A percentile compares a stretch with the other conserved stretches of the same genome.
Evolutionary conservation across 139 green algal species (phyloP).

Genomic region (Closterium sp.): DNA sequence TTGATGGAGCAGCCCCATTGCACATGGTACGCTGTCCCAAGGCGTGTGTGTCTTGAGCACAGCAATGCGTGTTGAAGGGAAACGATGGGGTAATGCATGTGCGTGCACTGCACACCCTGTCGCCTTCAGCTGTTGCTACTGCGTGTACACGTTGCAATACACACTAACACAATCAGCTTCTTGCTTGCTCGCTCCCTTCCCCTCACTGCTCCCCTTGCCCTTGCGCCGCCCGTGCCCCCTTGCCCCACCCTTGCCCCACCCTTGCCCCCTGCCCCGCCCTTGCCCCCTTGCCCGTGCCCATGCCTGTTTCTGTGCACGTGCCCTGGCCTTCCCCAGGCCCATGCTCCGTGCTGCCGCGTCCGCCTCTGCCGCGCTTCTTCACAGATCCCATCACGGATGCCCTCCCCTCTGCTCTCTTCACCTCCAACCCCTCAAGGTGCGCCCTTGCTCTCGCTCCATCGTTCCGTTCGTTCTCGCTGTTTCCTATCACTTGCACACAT

Average conservation of each 20-base stretch:
- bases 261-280: background rate
- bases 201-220: background rate
- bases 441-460: background rate
- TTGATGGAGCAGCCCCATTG: too few species aligned
- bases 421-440: constrained; percentile 74
- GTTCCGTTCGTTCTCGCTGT: too few species aligned
- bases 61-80: too few species aligned
- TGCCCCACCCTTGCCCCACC: too few species aligned
- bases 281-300: background rate
- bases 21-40: too few species aligned
- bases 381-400: constrained; percentile 55
- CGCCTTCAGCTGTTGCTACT: too few species aligned
- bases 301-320: background rate
- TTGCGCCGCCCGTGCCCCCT: too few species aligned
- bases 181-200: background rate
- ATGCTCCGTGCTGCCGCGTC: constrained; percentile 68
- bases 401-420: constrained; percentile 68
- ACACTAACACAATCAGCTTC: background rate
- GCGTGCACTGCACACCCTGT: too few species aligned
- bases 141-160: background rate
- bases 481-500: too few species aligned
- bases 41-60: too few species aligned
- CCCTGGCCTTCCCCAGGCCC: constrained; percentile 31
- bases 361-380: constrained; percentile 65
- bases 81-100: too few species aligned